Conservation (phyloP, 2,329 filamentous ascomycete species). For the Fusarium incarnatum region DNA sequence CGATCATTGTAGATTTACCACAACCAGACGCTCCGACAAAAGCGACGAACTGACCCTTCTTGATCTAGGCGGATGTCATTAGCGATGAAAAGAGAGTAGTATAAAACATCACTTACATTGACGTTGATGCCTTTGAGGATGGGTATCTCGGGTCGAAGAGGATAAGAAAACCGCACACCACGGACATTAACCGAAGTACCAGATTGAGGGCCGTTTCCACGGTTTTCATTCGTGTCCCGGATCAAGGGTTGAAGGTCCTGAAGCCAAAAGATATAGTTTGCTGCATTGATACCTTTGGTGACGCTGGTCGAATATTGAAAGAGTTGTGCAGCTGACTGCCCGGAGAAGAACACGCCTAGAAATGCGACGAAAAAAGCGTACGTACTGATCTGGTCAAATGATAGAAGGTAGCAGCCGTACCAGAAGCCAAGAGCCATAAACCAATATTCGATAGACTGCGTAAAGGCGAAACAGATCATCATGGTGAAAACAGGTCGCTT, state of each 20-base stretch:
- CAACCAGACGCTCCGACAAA: slow-evolving; percentile 66
- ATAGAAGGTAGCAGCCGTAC: slow-evolving; percentile 55
- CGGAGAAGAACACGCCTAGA: slow-evolving; percentile 61
- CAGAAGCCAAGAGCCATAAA: slow-evolving; percentile 58
- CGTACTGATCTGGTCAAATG: slow-evolving; percentile 61
- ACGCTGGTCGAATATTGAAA: slow-evolving; percentile 64
- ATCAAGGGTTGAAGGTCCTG: slow-evolving; percentile 55
- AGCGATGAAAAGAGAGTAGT: no score
- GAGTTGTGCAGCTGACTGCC: slow-evolving; percentile 55
- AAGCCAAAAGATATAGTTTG: slow-evolving; percentile 64
- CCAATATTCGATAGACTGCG: slow-evolving; percentile 53
- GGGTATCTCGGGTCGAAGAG: slow-evolving; percentile 56
- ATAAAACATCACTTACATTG: slow-evolving; percentile 34
- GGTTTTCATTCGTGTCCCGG: slow-evolving; percentile 56
- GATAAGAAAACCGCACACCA: slow-evolving; percentile 72
- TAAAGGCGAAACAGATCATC: slow-evolving; percentile 54
- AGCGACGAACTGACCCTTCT: slow-evolving; percentile 63
- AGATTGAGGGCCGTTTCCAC: slow-evolving; percentile 50
- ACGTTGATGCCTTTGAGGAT: slow-evolving; percentile 57
- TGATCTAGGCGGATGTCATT: neutral
- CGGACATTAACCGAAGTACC: slow-evolving; percentile 59
- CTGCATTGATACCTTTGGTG: slow-evolving; percentile 61
- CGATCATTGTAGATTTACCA: slow-evolving; percentile 71
- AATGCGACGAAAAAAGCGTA: slow-evolving; percentile 64
- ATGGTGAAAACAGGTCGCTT: slow-evolving; percentile 48